Evolutionary conservation across 345 rosid species (phyloP), one percentile per base, ranked within the genome.

Genomic region (Abelmoschus esculentus): DNA sequence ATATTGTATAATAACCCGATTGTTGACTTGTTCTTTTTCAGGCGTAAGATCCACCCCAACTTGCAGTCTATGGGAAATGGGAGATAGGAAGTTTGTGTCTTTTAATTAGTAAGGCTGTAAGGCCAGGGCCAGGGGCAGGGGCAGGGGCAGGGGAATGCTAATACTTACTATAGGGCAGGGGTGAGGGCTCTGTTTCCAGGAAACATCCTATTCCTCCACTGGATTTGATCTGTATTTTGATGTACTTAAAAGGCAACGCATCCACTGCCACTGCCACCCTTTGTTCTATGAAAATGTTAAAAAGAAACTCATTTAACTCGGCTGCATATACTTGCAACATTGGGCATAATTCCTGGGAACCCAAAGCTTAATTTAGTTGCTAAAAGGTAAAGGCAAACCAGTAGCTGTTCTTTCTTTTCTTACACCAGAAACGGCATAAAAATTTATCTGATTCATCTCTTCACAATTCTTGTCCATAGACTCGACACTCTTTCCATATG

Each of bases 321-420:
- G 3, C 19, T 19, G 59, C 13, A 36, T 57, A 22, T 57, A 40
- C 6, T 47, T 31, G 6, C 56, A 60, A 31, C 19, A 8, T 26
- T 15, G 31, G 69, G 80, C 73, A 57, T 57, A 36, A 55, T 2
- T 67, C 60, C 74, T 12, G 75, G 80, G 86, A 80, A 86, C 81
- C 84, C 82, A 59, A 80, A 14, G 86, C 83, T 55, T 55, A 55
- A 46, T 70, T 34, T 74, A 44, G 80, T 67, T 78, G 66, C 73
- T 56, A 56, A 78, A 77, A 85, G 83, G 46, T 60, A 78, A 77
- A 85, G 83, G 65, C 63, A 42, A 28, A 55, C 74, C 53, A 65
- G 66, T 61, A 29, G 73, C 74, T 75, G 86, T 5, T 34, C 38
- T 73, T 75, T 68, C 5, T 70, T 0, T 11, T 15, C 36, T 7